These are phyloP conservation scores for Hydrangea macrophylla DNA, from an alignment of 148 eudicot genomes.

Conservation along the genomic window DNA sequence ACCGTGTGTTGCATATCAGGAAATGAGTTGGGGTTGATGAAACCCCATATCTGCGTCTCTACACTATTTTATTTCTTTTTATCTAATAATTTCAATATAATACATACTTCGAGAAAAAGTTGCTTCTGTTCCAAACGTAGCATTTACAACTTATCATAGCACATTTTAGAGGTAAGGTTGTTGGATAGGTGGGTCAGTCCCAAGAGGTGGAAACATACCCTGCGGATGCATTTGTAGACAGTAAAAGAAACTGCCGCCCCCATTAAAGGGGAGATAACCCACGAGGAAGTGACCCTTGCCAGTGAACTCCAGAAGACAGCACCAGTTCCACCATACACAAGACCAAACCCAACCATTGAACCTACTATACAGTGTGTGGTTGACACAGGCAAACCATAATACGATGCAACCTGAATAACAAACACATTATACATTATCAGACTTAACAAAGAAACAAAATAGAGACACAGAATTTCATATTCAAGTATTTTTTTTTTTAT, in stretches of 20 bases:
- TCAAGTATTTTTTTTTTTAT: too few species aligned
- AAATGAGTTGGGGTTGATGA: too few species aligned
- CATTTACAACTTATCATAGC: background rate
- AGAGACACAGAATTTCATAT: too few species aligned
- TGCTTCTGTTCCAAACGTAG: too few species aligned
- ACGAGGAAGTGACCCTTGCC: conserved; percentile 93
- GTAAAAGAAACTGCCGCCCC: conserved; percentile 84
- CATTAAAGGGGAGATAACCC: conserved; percentile 85
- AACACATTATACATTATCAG: background rate
- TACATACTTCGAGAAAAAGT: too few species aligned
- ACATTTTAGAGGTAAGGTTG: background rate
- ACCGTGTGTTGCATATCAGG: too few species aligned
- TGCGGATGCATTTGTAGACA: conserved; percentile 96
- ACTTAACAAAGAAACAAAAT: too few species aligned
- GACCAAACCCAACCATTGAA: conserved; percentile 98
- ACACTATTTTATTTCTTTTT: too few species aligned
- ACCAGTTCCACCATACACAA: conserved; percentile 78
- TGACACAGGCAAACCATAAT: conserved; percentile 93
- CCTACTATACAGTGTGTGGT: conserved; percentile 99
- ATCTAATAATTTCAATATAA: too few species aligned
- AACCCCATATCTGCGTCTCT: too few species aligned
- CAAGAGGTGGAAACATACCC: conserved; percentile 40
- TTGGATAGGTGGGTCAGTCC: background rate
- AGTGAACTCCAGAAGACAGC: conserved; percentile 97
- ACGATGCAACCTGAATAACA: conserved; percentile 76